Conservation (phyloP, 1,284 basidiomycete genomes). For the Cerioporus squamosus region DNA sequence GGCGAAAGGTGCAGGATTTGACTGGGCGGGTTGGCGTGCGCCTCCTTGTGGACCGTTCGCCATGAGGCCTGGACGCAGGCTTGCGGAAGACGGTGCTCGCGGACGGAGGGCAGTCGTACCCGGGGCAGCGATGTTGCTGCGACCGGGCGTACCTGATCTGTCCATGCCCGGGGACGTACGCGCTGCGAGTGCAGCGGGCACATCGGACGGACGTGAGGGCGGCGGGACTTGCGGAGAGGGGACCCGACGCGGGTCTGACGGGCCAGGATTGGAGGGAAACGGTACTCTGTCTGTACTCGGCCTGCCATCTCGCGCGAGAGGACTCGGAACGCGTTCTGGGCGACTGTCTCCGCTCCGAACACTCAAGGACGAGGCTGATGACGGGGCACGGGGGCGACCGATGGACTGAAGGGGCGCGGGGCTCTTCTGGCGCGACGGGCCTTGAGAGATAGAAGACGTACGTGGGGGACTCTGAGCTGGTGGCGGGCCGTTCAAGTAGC, state of each 20-base stretch:
- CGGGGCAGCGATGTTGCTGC: slow-evolving; percentile 16
- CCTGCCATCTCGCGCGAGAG: slow-evolving; percentile 11
- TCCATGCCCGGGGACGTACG: slow-evolving; percentile 17
- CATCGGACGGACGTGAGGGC: slow-evolving; percentile 11
- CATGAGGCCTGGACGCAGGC: slow-evolving; percentile 18
- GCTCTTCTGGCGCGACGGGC: slow-evolving; percentile 27
- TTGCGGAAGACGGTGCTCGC: slow-evolving; percentile 25
- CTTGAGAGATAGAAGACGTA: slow-evolving; percentile 27
- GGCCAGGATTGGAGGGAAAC: slow-evolving; percentile 19
- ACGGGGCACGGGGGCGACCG: slow-evolving; percentile 23
- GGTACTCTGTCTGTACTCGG: slow-evolving; percentile 17
- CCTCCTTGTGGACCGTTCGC: slow-evolving; percentile 6
- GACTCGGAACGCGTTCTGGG: slow-evolving; percentile 20
- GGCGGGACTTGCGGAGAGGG: slow-evolving; percentile 13
- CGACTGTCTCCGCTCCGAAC: slow-evolving; percentile 15
- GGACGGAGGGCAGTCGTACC: slow-evolving; percentile 20
- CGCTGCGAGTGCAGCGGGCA: slow-evolving; percentile 17
- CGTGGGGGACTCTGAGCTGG: slow-evolving; percentile 24
- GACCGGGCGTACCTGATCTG: slow-evolving; percentile 22
- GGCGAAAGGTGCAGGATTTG: slow-evolving; percentile 23
- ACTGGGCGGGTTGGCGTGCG: slow-evolving; percentile 29
- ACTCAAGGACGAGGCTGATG: slow-evolving; percentile 23
- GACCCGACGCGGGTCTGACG: slow-evolving; percentile 16
- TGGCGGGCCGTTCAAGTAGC: slow-evolving; percentile 30
- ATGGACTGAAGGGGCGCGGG: slow-evolving; percentile 15